Percentiles rank a stretch among this genome's conserved stretches.
phyloP scores from a whole-genome alignment of 2,329 filamentous ascomycete genomes.

The Apiospora phragmitis region DNA sequence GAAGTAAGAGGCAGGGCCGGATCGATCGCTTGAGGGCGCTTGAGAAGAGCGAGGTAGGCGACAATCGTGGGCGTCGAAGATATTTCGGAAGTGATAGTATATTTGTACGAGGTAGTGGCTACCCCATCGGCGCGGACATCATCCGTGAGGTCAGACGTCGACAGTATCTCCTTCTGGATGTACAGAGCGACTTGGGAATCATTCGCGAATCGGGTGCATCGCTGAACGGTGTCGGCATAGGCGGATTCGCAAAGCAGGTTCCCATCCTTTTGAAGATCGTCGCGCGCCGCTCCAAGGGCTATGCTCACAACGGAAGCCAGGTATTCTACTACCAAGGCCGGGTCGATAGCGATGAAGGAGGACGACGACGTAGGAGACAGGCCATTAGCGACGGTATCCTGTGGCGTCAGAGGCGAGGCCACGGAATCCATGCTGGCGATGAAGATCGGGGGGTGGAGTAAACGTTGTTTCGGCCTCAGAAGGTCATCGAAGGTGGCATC shows the following conservation, averaged over 20 bases:
- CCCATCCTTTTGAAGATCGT: constrained; percentile 77
- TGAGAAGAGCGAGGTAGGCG: constrained; percentile 85
- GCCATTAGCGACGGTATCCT: constrained; percentile 48
- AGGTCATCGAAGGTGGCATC: constrained; percentile 13
- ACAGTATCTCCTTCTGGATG: constrained; percentile 78
- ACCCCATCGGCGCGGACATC: constrained; percentile 27
- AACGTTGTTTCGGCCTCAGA: neutral
- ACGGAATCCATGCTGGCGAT: constrained; percentile 52
- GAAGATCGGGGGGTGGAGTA: constrained; percentile 18
- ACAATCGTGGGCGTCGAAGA: constrained; percentile 77
- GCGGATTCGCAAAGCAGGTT: constrained; percentile 77
- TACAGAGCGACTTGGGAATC: constrained; percentile 89
- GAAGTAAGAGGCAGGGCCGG: constrained; percentile 77
- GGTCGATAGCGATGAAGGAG: constrained; percentile 61
- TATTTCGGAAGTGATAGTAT: constrained; percentile 80
- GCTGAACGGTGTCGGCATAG: constrained; percentile 77
- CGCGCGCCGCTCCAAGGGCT: constrained; percentile 71
- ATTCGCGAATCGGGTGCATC: constrained; percentile 85
- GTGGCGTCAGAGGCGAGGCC: constrained; percentile 42
- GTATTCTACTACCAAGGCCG: constrained; percentile 70
- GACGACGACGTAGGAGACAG: constrained; percentile 40
- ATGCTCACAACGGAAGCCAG: constrained; percentile 70
- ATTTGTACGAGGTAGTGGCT: constrained; percentile 64
- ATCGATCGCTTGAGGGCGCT: constrained; percentile 86
- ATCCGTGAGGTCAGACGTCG: constrained; percentile 51